Evolutionary conservation across 257 asterid genomes (phyloP).

Genomic region (Solanum medicagineum): DNA sequence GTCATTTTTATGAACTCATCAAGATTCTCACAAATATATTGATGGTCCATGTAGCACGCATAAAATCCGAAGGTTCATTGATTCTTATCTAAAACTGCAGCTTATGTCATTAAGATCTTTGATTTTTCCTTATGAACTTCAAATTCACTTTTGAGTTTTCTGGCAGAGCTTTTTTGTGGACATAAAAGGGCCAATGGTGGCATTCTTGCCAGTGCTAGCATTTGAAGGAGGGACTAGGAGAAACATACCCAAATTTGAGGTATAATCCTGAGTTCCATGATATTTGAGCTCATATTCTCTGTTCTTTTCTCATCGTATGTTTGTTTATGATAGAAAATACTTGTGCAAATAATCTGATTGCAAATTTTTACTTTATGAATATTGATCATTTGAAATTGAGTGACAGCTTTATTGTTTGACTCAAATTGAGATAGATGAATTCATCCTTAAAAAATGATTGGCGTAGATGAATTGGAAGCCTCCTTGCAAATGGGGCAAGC

Average conservation of each 20-base stretch:
- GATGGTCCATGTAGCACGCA: not conserved
- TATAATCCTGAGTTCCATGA: constrained; percentile 1
- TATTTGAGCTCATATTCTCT: not conserved
- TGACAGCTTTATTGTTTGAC: not conserved
- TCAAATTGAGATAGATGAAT: not conserved
- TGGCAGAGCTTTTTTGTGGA: constrained; percentile 80
- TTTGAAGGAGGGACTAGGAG: constrained; percentile 97
- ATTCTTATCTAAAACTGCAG: not conserved
- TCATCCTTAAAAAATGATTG: not conserved
- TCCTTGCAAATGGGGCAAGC: not conserved
- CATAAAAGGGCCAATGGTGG: constrained; percentile 77
- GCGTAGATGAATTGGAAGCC: not conserved
- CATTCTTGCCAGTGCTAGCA: constrained; percentile 81
- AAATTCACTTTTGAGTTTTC: not conserved
- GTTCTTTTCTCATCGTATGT: not conserved
- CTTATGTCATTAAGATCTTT: not conserved
- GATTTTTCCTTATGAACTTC: not conserved
- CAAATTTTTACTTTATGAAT: not conserved
- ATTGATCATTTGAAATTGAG: not conserved
- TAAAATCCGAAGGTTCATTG: not conserved
- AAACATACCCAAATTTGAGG: constrained; percentile 94
- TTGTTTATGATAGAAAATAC: not conserved
- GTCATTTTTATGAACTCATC: not conserved
- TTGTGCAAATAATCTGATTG: not conserved
- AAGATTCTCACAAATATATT: not conserved